Evolutionary conservation across 768 basidiomycete genomes (phyloP).

Genomic region (Leccinum boreale): DNA sequence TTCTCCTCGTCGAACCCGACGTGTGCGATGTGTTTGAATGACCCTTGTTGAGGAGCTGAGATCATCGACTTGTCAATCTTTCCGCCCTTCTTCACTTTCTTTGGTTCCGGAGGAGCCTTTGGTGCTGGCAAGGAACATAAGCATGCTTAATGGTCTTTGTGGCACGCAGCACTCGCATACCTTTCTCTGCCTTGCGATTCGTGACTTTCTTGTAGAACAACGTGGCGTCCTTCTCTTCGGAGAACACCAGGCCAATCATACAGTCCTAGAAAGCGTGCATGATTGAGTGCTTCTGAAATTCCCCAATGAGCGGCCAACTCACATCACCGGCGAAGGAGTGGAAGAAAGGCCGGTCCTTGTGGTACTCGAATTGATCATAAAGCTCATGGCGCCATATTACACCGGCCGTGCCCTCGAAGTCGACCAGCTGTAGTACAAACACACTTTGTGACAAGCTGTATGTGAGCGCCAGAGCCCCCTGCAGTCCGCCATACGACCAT

Average conservation of each 20-base stretch:
- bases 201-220: conserved; percentile 83
- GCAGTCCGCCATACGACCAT: conserved; percentile 86
- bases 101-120: conserved; percentile 52
- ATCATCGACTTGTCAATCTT: conserved; percentile 78
- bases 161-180: conserved; percentile 33
- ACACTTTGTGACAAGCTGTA: conserved; percentile 55
- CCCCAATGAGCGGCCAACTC: conserved; percentile 35
- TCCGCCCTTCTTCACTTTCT: conserved; percentile 58
- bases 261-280: conserved; percentile 54
- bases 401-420: conserved; percentile 78
- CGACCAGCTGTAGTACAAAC: conserved; percentile 75
- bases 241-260: conserved; percentile 89
- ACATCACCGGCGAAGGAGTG: conserved; percentile 89
- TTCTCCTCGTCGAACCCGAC: conserved; percentile 90
- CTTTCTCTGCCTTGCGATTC: conserved; percentile 56
- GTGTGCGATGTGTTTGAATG: too few species aligned
- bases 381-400: conserved; percentile 94
- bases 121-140: conserved; percentile 28
- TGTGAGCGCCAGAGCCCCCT: conserved; percentile 79
- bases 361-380: conserved; percentile 76
- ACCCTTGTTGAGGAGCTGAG: too few species aligned
- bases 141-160: background rate
- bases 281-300: background rate
- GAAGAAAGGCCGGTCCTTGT: conserved; percentile 85
- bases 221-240: conserved; percentile 82